Percentiles rank a stretch among this genome's conserved stretches.
Conservation (phyloP, 306 rosid species). For the Albizia julibrissin region DNA sequence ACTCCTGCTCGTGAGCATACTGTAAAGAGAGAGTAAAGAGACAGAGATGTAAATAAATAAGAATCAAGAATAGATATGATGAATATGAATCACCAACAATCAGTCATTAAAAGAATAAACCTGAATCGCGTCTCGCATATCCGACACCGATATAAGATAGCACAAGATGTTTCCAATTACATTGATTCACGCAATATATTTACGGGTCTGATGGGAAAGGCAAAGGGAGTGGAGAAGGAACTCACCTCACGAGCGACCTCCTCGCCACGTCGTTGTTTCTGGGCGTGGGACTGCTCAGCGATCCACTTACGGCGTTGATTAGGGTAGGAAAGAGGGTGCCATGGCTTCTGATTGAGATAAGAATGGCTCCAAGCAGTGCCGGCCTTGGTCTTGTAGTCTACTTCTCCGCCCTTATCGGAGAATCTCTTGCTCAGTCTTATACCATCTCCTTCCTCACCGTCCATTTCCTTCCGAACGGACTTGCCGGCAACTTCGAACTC, state of each 20-base stretch:
- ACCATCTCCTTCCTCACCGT: conserved; percentile 88
- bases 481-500: neutral
- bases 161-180: neutral
- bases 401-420: conserved; percentile 61
- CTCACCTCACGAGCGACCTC: conserved; percentile 91
- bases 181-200: neutral
- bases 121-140: neutral
- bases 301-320: conserved; percentile 99
- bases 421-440: conserved; percentile 77
- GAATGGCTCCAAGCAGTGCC: conserved; percentile 99
- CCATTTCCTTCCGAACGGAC: conserved; percentile 43
- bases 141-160: neutral
- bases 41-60: neutral
- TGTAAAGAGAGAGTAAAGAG: conserved; percentile 24
- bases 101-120: neutral
- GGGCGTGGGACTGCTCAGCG: conserved; percentile 87
- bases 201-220: neutral
- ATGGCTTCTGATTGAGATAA: conserved; percentile 90
- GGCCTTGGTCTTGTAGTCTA: conserved; percentile 78
- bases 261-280: conserved; percentile 60
- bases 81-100: neutral
- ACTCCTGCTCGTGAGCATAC: conserved; percentile 96
- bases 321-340: conserved; percentile 99
- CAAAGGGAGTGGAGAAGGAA: neutral
- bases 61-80: neutral